These are phyloP conservation scores for Bothriochloa decipiens DNA, from an alignment of 176 grass and related monocot genomes.

Conservation along the genomic window DNA sequence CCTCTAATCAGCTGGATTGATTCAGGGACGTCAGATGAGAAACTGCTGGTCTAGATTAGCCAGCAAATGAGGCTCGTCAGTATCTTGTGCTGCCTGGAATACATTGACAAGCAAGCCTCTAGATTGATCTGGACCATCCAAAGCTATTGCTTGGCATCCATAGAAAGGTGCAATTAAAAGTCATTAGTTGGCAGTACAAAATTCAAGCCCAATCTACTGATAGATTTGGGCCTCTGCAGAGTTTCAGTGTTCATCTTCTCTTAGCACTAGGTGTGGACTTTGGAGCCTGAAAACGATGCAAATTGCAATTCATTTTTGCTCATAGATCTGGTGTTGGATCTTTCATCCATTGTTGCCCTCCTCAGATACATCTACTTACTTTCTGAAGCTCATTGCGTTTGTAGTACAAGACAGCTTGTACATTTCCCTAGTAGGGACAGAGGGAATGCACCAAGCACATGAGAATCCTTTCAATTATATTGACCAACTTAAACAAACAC, in stretches of 20 bases:
- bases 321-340: constrained; percentile 46
- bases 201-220: constrained; percentile 13
- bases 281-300: constrained; percentile 1
- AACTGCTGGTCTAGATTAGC: not conserved
- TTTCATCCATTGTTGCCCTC: not conserved
- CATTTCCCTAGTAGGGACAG: constrained; percentile 60
- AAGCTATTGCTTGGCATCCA: not conserved
- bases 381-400: constrained; percentile 27
- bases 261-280: constrained; percentile 39
- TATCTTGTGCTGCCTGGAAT: not conserved
- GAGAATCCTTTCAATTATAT: constrained; percentile 51
- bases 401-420: constrained; percentile 26
- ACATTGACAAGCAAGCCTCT: not conserved
- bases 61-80: not conserved
- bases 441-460: constrained; percentile 66
- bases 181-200: not conserved
- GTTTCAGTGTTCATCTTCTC: not conserved
- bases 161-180: not conserved
- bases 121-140: not conserved
- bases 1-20: not conserved
- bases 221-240: constrained; percentile 18
- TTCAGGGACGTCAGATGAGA: not conserved
- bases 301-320: constrained; percentile 37
- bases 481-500: constrained; percentile 60
- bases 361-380: constrained; percentile 23